Conservation (phyloP, 2,329 filamentous ascomycete species). For the Penicillium decumbens region DNA sequence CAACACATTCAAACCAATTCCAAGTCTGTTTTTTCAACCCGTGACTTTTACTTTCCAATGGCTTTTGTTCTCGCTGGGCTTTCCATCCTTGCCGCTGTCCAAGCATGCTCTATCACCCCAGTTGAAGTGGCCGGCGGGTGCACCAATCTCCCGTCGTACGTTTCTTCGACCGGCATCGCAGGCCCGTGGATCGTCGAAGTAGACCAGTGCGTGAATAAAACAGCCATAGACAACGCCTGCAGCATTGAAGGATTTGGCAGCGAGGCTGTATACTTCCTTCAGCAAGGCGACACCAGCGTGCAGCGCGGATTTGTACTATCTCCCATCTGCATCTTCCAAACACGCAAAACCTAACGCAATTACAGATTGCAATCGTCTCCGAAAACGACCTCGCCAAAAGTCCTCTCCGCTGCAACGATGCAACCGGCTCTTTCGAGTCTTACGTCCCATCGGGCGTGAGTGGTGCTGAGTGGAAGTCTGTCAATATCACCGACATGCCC, state of each 20-base stretch:
- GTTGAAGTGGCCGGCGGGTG: constrained; percentile 1
- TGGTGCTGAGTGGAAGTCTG: constrained; percentile 1
- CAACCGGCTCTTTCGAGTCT: constrained; percentile 1
- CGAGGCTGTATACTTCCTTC: constrained; percentile 1
- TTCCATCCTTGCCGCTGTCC: neutral
- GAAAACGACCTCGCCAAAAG: constrained; percentile 2
- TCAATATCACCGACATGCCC: constrained; percentile 7
- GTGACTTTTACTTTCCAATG: neutral
- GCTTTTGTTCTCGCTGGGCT: neutral
- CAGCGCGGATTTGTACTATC: constrained; percentile 5
- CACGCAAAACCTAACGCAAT: neutral
- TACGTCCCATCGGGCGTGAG: constrained; percentile 3
- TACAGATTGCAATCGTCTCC: constrained; percentile 6
- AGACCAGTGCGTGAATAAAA: constrained; percentile 7
- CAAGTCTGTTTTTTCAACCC: too few species aligned
- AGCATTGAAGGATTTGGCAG: constrained; percentile 9
- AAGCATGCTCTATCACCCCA: constrained; percentile 1
- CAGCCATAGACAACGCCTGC: neutral
- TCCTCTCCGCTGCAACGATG: constrained; percentile 7
- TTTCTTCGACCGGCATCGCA: neutral
- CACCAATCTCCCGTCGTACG: constrained; percentile 2
- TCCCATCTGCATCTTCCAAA: neutral
- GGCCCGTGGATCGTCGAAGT: constrained; percentile 5
- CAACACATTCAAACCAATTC: neutral
- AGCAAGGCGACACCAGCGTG: constrained; percentile 4